phyloP scores from a whole-genome alignment of 139 green algal species.

The Chlorella vulgaris region DNA sequence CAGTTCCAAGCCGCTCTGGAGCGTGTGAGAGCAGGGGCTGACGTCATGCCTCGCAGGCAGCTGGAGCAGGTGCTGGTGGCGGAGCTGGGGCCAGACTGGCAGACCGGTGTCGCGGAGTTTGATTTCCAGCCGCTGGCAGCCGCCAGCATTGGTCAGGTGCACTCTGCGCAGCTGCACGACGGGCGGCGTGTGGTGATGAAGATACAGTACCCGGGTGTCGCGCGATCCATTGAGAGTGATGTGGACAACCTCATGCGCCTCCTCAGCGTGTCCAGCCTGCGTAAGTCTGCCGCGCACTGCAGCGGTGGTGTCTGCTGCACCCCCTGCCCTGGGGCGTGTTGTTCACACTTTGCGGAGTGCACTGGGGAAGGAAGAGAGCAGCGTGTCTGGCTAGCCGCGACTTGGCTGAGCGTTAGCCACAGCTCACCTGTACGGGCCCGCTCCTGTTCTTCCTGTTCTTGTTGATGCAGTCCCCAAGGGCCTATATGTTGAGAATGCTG shows the following conservation, averaged over 20 bases:
- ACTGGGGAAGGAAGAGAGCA: too few relatives aligned
- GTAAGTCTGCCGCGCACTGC: too few relatives aligned
- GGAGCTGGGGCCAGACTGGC: constrained; percentile 83
- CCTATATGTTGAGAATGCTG: constrained; percentile 88
- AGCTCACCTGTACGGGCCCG: too few relatives aligned
- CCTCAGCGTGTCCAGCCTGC: constrained; percentile 79
- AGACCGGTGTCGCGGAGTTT: constrained; percentile 70
- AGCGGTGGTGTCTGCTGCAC: too few relatives aligned
- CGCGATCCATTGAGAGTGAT: constrained; percentile 88
- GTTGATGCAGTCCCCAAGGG: constrained; percentile 89
- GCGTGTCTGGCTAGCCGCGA: too few relatives aligned
- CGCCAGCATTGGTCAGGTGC: constrained; percentile 91
- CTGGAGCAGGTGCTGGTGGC: constrained; percentile 75
- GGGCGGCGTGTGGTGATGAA: constrained; percentile 84
- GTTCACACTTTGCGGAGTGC: too few relatives aligned
- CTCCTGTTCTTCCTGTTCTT: too few relatives aligned
- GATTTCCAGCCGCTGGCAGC: constrained; percentile 84
- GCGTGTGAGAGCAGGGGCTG: constrained; percentile 82
- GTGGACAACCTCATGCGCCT: constrained; percentile 96
- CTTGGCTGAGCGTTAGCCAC: too few relatives aligned
- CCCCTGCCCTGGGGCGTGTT: too few relatives aligned
- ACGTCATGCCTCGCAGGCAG: constrained; percentile 93
- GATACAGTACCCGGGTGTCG: constrained; percentile 92
- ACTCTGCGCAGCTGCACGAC: constrained; percentile 73
- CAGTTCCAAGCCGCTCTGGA: constrained; percentile 85